phyloP scores from a whole-genome alignment of 441 rosid genomes.

The Raphanus hybrid region DNA sequence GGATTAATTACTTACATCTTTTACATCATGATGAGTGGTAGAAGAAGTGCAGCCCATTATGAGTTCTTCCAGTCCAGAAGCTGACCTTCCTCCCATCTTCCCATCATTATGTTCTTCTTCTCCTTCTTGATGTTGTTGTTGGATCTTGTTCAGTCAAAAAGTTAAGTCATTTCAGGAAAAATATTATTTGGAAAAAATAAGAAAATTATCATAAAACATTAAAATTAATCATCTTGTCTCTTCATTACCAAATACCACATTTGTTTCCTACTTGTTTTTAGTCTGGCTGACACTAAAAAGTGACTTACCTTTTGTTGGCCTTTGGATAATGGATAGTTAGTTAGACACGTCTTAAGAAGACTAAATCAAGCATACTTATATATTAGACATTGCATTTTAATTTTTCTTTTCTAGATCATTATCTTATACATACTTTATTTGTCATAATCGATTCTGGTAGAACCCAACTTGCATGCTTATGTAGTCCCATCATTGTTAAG shows the following conservation, averaged over 20 bases:
- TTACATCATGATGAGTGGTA: conserved; percentile 56
- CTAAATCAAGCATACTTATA: conserved; percentile 25
- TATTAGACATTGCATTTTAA: neutral
- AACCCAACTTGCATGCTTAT: conserved; percentile 42
- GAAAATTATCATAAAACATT: conserved; percentile 22
- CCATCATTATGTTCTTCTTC: conserved; percentile 84
- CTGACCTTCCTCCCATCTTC: conserved; percentile 80
- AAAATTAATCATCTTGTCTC: conserved; percentile 41
- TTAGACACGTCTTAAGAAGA: conserved; percentile 4
- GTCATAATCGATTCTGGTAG: conserved; percentile 33
- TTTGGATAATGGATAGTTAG: conserved; percentile 26
- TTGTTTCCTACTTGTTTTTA: conserved; percentile 43
- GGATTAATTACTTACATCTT: conserved; percentile 81
- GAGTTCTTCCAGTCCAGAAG: conserved; percentile 94
- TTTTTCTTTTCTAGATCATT: conserved; percentile 5
- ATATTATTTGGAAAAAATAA: neutral
- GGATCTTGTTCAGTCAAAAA: conserved; percentile 47
- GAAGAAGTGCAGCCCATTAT: conserved; percentile 98
- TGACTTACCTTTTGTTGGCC: conserved; percentile 39
- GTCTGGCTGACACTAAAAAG: conserved; percentile 44
- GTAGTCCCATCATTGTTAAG: conserved; percentile 44
- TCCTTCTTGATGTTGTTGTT: conserved; percentile 54
- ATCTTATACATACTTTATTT: conserved; percentile 29
- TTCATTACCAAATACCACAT: conserved; percentile 20
- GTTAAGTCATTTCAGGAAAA: conserved; percentile 18